These are phyloP conservation scores for Paracoccidioides lutzii DNA, from an alignment of 2,329 filamentous ascomycete species.

Conservation along the genomic window DNA sequence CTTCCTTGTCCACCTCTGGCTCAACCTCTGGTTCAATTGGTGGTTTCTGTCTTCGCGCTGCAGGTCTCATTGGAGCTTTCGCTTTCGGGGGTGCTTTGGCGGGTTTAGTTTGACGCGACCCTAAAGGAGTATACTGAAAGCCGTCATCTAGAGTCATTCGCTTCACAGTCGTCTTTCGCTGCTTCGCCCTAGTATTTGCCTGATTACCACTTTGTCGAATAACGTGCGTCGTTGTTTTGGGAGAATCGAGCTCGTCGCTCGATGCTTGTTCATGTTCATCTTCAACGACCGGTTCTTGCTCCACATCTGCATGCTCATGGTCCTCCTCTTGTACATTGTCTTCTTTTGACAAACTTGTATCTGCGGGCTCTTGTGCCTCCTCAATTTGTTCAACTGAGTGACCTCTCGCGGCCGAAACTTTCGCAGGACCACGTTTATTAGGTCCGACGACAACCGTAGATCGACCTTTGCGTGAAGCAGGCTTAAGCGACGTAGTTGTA, in stretches of 20 bases:
- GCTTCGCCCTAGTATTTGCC: slow-evolving; percentile 10
- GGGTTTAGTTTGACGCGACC: slow-evolving; percentile 16
- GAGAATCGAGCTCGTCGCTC: slow-evolving; percentile 19
- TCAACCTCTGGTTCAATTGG: not conserved
- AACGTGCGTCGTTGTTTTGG: slow-evolving; percentile 12
- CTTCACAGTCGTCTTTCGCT: slow-evolving; percentile 16
- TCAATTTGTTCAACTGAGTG: slow-evolving; percentile 11
- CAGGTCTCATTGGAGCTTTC: slow-evolving; percentile 14
- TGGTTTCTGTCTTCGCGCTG: slow-evolving; percentile 7
- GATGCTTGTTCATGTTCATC: slow-evolving; percentile 17
- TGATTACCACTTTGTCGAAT: not conserved
- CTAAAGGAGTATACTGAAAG: slow-evolving; percentile 30
- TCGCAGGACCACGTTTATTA: slow-evolving; percentile 14
- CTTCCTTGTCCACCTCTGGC: not conserved
- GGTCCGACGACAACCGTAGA: slow-evolving; percentile 12
- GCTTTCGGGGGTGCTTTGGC: slow-evolving; percentile 14
- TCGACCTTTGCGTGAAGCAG: slow-evolving; percentile 20
- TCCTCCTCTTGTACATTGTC: slow-evolving; percentile 30
- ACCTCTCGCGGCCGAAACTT: slow-evolving; percentile 8
- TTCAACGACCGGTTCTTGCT: slow-evolving; percentile 26
- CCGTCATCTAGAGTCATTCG: slow-evolving; percentile 25
- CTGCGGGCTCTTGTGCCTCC: not conserved
- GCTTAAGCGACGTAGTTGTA: slow-evolving; percentile 5
- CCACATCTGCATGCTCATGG: slow-evolving; percentile 30
- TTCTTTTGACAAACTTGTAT: slow-evolving; percentile 1